A percentile compares a stretch with the other conserved stretches of the same genome.
Conservation (phyloP, 2,329 filamentous ascomycete species). For the Clonostachys sp. region DNA sequence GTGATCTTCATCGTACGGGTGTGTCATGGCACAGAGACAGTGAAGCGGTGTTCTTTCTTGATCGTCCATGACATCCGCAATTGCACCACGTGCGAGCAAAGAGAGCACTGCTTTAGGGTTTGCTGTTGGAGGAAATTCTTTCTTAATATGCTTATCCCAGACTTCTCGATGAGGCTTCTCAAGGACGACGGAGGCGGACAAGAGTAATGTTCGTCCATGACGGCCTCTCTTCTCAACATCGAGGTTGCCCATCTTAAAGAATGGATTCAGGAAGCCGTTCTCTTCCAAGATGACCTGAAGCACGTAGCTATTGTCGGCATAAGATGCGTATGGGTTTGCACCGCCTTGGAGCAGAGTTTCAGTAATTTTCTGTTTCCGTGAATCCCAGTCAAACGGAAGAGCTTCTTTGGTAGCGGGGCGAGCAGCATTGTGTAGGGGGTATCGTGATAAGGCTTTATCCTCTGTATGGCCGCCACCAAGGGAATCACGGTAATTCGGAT, state of each 20-base stretch:
- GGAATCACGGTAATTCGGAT: background rate
- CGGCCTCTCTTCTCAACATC: background rate
- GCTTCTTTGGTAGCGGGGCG: no score
- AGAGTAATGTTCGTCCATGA: background rate
- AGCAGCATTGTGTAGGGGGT: no score
- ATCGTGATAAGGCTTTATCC: no score
- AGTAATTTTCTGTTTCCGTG: background rate
- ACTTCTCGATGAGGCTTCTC: background rate
- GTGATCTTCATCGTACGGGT: background rate
- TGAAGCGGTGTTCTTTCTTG: background rate
- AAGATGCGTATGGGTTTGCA: background rate
- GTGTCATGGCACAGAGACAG: background rate
- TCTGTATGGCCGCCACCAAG: no score
- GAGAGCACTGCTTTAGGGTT: background rate
- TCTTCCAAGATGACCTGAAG: background rate
- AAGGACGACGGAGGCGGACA: background rate
- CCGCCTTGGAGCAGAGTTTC: background rate
- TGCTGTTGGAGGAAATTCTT: no score
- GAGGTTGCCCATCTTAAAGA: background rate
- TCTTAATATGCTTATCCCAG: background rate
- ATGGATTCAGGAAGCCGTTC: background rate
- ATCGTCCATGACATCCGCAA: background rate
- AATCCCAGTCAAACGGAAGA: background rate
- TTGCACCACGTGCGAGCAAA: background rate
- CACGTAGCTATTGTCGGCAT: background rate